A percentile compares a stretch with the other conserved stretches of the same genome.
Evolutionary conservation across 2,329 filamentous ascomycete genomes (phyloP).

Genomic region (Sporothrix curviconia): DNA sequence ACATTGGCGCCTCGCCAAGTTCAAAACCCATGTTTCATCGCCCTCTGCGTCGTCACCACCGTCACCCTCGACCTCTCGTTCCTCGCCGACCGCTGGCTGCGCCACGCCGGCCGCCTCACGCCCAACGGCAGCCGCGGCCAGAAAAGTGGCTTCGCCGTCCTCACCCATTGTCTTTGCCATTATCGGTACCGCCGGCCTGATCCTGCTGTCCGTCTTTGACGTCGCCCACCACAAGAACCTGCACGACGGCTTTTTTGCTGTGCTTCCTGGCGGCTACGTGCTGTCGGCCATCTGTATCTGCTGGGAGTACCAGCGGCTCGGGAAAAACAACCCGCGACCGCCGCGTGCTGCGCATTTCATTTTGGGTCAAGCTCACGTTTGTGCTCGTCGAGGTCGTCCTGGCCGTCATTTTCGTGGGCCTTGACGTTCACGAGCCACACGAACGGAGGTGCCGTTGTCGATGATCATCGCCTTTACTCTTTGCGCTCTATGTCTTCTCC

Average conservation of each 20-base stretch:
- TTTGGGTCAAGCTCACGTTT: conserved; percentile 82
- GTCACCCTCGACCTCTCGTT: conserved; percentile 78
- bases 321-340: conserved; percentile 65
- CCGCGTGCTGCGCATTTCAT: conserved; percentile 66
- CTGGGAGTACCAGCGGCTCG: conserved; percentile 81
- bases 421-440: conserved; percentile 41
- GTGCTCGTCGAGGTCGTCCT: conserved; percentile 73
- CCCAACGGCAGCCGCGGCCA: conserved; percentile 61
- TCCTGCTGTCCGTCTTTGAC: conserved; percentile 80
- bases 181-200: conserved; percentile 70
- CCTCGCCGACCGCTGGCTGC: conserved; percentile 73
- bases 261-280: conserved; percentile 86
- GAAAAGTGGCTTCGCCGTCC: conserved; percentile 52
- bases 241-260: conserved; percentile 68
- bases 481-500: conserved; percentile 74
- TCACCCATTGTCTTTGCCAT: conserved; percentile 64
- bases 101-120: conserved; percentile 71
- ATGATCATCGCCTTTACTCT: conserved; percentile 74
- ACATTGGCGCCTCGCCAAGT: conserved; percentile 50
- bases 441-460: conserved; percentile 69
- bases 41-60: conserved; percentile 63
- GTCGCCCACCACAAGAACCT: conserved; percentile 58
- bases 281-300: conserved; percentile 83
- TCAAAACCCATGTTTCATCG: conserved; percentile 73
- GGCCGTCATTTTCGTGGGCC: conserved; percentile 62